Evolutionary conservation across 2,329 filamentous ascomycete genomes (phyloP).

Genomic region (Helotiales sp.): DNA sequence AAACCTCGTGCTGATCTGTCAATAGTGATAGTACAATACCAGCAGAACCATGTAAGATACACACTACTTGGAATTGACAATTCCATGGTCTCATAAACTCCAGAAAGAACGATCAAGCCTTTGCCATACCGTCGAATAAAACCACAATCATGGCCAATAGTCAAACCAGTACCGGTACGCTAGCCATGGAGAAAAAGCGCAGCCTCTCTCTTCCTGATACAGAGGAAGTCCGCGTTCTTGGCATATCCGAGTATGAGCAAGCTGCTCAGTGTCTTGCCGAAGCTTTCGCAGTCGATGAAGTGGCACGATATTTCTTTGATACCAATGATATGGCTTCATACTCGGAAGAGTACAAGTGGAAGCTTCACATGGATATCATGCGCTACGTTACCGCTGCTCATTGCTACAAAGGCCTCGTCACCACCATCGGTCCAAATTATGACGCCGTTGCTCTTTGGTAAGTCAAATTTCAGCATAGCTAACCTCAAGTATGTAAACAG

Average conservation of each 20-base stretch:
- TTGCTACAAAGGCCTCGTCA: constrained; percentile 71
- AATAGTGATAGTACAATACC: constrained; percentile 41
- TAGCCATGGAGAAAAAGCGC: constrained; percentile 33
- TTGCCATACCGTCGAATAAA: neutral
- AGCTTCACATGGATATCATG: constrained; percentile 74
- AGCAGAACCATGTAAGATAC: constrained; percentile 30
- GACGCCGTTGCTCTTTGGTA: constrained; percentile 80
- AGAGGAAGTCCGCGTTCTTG: constrained; percentile 64
- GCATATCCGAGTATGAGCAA: constrained; percentile 67
- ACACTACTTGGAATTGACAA: neutral
- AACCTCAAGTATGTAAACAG: neutral
- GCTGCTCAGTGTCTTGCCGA: constrained; percentile 73
- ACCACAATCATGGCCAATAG: constrained; percentile 35
- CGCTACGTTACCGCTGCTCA: constrained; percentile 77
- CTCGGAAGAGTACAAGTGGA: constrained; percentile 69
- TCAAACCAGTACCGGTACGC: constrained; percentile 38
- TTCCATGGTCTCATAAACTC: constrained; percentile 5
- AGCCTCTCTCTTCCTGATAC: constrained; percentile 30
- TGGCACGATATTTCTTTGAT: constrained; percentile 74
- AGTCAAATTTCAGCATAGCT: constrained; percentile 30
- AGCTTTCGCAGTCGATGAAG: constrained; percentile 74
- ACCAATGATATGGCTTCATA: constrained; percentile 64
- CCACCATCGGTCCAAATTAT: constrained; percentile 72
- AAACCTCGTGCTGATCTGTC: too few relatives aligned
- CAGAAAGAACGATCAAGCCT: constrained; percentile 16